Evolutionary conservation across 2,329 filamentous ascomycete species (phyloP), one percentile per base, ranked within the genome.

Genomic region (Tolypocladium capitatum): DNA sequence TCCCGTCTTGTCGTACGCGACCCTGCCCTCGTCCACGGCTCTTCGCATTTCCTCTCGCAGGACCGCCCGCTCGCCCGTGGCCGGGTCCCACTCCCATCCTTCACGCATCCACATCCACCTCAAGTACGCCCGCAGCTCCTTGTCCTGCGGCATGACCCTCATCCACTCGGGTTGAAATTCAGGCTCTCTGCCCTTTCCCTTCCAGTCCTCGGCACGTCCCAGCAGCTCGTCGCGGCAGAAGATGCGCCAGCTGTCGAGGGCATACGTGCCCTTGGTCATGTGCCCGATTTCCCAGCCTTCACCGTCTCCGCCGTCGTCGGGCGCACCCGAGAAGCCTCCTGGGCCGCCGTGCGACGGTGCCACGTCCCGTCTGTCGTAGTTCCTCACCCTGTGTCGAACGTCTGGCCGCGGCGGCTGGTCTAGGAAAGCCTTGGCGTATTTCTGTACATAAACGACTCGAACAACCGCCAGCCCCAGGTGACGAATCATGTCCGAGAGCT

Each of bases 81-180:
- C 62, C 1, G 80, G 79, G 66, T 94, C 77, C 87, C 88, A 95
- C 36, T 81, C 72, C 76, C 81, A 91, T 0, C 88, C 87, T 57
- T 94, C 86, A 42, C 82, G 80, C 67, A 92, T 76, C 89, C 90
- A 95, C 79, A 89, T 86, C 89, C 90, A 96, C 35, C 83, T 75
- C 58, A 96, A 65, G 66, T 81, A 95, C 0, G 87, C 88, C 40
- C 86, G 75, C n/a, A 96, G 68, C 63, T 96, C 90, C 66, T 95
- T 96, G 63, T 96, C 90, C 40, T 73, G 68, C 0, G 90, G 88
- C 44, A 84, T 61, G 1, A 95, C 88, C 3, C 86, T 76, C 75
- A 89, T 92, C 90, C 90, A 96, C 64, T 96, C 90, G 0, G 88
- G 86, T 56, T 88, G 81, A 59, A 90, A 88, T 14, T 71, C 69